Conservation (phyloP, 2,329 filamentous ascomycete species). For the Acephala macrosclerotiorum region DNA sequence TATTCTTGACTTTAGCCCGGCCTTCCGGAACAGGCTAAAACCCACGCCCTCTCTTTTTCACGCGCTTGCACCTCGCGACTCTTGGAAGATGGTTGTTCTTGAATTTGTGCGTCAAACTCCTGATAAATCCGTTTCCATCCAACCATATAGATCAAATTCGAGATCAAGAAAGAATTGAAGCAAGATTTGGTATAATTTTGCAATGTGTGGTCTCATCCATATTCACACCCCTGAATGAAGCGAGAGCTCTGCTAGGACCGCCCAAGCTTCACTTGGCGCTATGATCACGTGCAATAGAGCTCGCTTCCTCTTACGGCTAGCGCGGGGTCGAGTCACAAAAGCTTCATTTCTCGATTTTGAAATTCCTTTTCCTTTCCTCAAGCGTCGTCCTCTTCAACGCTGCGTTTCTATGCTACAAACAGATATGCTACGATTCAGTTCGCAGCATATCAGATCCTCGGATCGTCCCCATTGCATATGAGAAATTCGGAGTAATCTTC, state of each 20-base stretch:
- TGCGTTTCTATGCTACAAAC: slow-evolving; percentile 95
- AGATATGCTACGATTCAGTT: slow-evolving; percentile 54
- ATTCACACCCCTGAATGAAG: no score
- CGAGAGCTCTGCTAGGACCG: no score
- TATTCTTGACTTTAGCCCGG: slow-evolving; percentile 5
- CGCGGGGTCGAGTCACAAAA: slow-evolving; percentile 4
- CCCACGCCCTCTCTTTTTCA: no score
- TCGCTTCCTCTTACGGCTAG: neutral
- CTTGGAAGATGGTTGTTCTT: no score
- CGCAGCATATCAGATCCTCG: slow-evolving; percentile 40
- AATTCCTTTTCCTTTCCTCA: slow-evolving; percentile 51
- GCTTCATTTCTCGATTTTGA: slow-evolving; percentile 12
- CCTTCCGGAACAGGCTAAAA: neutral
- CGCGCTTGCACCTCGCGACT: no score
- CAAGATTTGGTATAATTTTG: neutral
- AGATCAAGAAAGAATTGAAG: no score
- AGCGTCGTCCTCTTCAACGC: slow-evolving; percentile 89
- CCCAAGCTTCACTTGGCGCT: neutral
- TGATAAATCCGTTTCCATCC: no score
- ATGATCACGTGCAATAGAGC: neutral
- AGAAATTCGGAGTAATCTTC: slow-evolving; percentile 99
- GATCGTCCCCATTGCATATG: slow-evolving; percentile 70
- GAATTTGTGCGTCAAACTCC: no score
- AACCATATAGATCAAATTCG: no score
- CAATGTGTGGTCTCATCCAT: no score